phyloP scores from a whole-genome alignment of 768 basidiomycete species.

The Rhodosporidiobolus odoratus region DNA sequence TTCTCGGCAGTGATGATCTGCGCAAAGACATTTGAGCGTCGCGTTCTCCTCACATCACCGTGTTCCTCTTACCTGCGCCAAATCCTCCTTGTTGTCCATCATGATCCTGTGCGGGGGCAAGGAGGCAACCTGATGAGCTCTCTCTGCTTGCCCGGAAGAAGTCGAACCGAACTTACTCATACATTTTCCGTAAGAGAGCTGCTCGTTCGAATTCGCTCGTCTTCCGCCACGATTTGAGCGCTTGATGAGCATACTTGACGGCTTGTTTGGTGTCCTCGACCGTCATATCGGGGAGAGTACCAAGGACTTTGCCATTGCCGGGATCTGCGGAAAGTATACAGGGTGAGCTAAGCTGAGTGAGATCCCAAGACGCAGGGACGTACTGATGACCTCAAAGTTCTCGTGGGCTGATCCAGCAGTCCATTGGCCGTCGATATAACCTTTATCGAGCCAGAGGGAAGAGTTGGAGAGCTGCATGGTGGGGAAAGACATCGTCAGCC shows the following conservation, averaged over 20 bases:
- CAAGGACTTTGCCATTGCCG: conserved; percentile 74
- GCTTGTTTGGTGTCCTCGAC: conserved; percentile 75
- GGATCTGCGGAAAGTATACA: conserved; percentile 58
- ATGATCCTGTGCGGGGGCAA: conserved; percentile 52
- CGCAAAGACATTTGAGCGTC: not conserved
- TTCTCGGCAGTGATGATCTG: conserved; percentile 69
- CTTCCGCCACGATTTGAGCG: conserved; percentile 77
- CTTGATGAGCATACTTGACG: conserved; percentile 70
- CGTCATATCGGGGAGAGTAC: conserved; percentile 84
- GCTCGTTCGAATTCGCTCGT: conserved; percentile 81
- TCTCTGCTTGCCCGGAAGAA: not conserved
- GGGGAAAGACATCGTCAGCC: too few species aligned
- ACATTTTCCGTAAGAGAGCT: conserved; percentile 74
- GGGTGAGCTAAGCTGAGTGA: too few species aligned
- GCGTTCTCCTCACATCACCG: too few species aligned
- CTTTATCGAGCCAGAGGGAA: conserved; percentile 67
- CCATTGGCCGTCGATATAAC: conserved; percentile 79
- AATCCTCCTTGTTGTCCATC: conserved; percentile 77
- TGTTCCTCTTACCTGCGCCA: conserved; percentile 71
- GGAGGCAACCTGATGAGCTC: too few species aligned
- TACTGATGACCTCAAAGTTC: conserved; percentile 71
- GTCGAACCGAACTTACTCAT: conserved; percentile 43
- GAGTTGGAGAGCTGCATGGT: conserved; percentile 61
- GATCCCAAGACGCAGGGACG: not conserved
- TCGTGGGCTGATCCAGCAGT: conserved; percentile 68